Base-by-base conservation (phyloP, 495 filamentous ascomycete species). In the Jackrogersella minutella region DNA sequence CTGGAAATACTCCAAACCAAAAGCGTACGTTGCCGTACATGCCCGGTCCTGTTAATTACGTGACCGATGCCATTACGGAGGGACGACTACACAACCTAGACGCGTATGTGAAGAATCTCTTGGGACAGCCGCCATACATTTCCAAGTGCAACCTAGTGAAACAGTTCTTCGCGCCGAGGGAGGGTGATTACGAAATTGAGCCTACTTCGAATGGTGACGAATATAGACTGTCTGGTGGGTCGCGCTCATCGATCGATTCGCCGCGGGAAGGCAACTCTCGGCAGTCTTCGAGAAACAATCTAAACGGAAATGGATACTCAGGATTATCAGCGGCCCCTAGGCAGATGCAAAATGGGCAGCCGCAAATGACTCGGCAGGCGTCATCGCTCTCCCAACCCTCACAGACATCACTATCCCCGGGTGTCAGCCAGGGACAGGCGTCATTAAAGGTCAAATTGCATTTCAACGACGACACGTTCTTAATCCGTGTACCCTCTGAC, bases 41-140 rank as follows among this genome's bases (percentile, higher is more conserved):
- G 95, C 95, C 95, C 16, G 95, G 95, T 8, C 95, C 95, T 17
- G 94, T 99, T 68, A 96, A 93, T 58, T 96, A 96, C 78, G 96
- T 99, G 52, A 99, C 96, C 13, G 96, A 97, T 73, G 91, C 91
- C 5, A 97, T 99, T 70, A 96, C 93, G 34, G 93, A 97, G 66
- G 95, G 93, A 28, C 88, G 95, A 47, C 88, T 93, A 44, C 90
- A 92, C 66, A 96, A 93, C 74, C 81, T 99, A 10, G 93, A 99
- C 72, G 90, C 93, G 57, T 99, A 99, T 66, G 91, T 99, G 69
- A 93, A 93, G 77, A 93, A 93, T 64, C 85, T 99, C 6, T 80
- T 99, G 2, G 83, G 86, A 28, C 90, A 97, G 77, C 88, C 92
- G 6, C 78, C 87, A 3, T 90, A 97, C 70, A 97, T 99, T 53